These are phyloP conservation scores for Hypoxylon rickii DNA, from an alignment of 495 filamentous ascomycete genomes.

Conservation along the genomic window DNA sequence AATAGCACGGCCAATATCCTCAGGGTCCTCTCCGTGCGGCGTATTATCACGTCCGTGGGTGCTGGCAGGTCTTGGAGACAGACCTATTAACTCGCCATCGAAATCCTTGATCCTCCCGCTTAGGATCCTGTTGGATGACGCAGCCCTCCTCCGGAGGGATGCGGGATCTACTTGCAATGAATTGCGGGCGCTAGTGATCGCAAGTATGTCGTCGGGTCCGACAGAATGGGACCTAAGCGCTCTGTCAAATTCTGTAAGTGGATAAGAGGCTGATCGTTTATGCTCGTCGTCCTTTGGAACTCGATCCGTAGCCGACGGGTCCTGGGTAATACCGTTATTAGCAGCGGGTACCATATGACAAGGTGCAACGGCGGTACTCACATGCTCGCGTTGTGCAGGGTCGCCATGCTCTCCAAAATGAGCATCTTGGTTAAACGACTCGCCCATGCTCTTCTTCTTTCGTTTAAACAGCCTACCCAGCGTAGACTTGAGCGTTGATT, in stretches of 20 bases:
- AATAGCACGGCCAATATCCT: constrained; percentile 58
- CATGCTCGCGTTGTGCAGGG: constrained; percentile 21
- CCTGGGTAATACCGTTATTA: constrained; percentile 36
- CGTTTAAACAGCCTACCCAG: constrained; percentile 57
- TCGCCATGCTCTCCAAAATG: constrained; percentile 20
- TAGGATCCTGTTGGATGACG: constrained; percentile 43
- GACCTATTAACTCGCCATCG: constrained; percentile 48
- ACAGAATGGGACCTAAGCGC: constrained; percentile 60
- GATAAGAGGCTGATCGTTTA: constrained; percentile 56
- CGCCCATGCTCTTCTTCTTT: constrained; percentile 46
- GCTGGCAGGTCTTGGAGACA: constrained; percentile 60
- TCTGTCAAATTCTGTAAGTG: constrained; percentile 57
- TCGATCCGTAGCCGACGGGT: constrained; percentile 45
- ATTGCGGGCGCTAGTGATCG: constrained; percentile 51
- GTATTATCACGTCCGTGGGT: constrained; percentile 51
- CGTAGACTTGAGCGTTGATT: constrained; percentile 53
- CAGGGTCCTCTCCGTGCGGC: constrained; percentile 43
- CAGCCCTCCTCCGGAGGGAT: constrained; percentile 38
- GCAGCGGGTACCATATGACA: background rate
- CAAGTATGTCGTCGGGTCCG: constrained; percentile 52
- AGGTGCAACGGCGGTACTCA: background rate
- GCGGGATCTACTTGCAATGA: constrained; percentile 50
- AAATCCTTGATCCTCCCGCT: constrained; percentile 33
- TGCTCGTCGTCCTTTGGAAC: constrained; percentile 38
- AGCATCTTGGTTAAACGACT: constrained; percentile 25